Evolutionary conservation across 2,329 filamentous ascomycete genomes (phyloP).

Genomic region (Mollisiaceae sp.): DNA sequence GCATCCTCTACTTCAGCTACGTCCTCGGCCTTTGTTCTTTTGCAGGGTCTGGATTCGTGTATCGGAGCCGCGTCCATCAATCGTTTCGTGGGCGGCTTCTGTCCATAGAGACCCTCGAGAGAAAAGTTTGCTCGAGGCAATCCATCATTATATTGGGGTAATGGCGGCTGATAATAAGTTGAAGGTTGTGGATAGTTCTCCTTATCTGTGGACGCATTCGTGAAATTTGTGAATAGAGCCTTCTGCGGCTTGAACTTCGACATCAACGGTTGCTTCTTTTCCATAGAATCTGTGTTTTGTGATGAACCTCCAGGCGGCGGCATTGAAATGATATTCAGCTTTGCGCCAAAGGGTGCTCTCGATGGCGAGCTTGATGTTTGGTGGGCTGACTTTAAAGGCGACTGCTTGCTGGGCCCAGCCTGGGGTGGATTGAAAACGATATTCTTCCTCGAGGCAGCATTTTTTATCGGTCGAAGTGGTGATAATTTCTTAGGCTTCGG

Average conservation of each 20-base stretch:
- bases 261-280: conserved; percentile 67
- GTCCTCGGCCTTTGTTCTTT: conserved; percentile 69
- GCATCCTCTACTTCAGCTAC: conserved; percentile 49
- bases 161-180: conserved; percentile 54
- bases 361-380: conserved; percentile 62
- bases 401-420: conserved; percentile 58
- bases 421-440: conserved; percentile 69
- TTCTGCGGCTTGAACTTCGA: conserved; percentile 65
- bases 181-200: conserved; percentile 56
- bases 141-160: conserved; percentile 41
- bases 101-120: conserved; percentile 56
- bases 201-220: conserved; percentile 50
- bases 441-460: conserved; percentile 57
- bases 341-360: conserved; percentile 64
- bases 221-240: conserved; percentile 51
- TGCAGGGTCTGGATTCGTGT: conserved; percentile 68
- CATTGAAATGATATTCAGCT: conserved; percentile 71
- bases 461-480: conserved; percentile 49
- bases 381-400: conserved; percentile 69
- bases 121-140: conserved; percentile 50
- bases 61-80: conserved; percentile 76
- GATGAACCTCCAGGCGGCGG: conserved; percentile 63
- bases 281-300: conserved; percentile 68
- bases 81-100: conserved; percentile 62
- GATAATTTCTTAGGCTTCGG: conserved; percentile 36